These are phyloP conservation scores for Jatropha curcas DNA, from an alignment of 345 rosid genomes.

Conservation along the genomic window DNA sequence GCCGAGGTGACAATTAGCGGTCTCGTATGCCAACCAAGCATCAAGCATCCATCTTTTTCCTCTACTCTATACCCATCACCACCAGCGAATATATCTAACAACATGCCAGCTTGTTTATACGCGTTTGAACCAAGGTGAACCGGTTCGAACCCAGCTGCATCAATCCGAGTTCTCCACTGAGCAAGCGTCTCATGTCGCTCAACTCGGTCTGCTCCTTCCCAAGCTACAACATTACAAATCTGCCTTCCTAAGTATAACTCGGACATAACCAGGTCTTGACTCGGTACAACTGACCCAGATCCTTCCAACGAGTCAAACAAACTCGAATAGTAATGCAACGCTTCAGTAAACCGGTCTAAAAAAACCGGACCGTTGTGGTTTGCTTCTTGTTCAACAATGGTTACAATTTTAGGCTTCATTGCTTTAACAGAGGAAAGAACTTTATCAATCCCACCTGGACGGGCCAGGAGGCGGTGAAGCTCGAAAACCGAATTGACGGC, in stretches of 20 bases:
- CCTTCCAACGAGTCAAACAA: conserved; percentile 41
- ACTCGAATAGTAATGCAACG: conserved; percentile 37
- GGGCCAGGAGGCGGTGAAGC: conserved; percentile 35
- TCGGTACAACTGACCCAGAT: conserved; percentile 22
- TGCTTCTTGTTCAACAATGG: conserved; percentile 37
- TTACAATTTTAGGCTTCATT: conserved; percentile 35
- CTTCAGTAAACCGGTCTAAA: conserved; percentile 34
- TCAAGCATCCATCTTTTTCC: conserved; percentile 72
- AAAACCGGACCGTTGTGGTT: conserved; percentile 37
- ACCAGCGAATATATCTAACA: conserved; percentile 65
- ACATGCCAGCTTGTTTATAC: conserved; percentile 80
- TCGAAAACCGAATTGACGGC: conserved; percentile 36
- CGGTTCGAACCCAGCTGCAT: conserved; percentile 62
- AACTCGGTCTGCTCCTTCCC: conserved; percentile 72
- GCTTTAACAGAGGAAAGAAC: conserved; percentile 30
- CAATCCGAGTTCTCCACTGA: conserved; percentile 66
- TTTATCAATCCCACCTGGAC: conserved; percentile 29
- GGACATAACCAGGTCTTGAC: conserved; percentile 37
- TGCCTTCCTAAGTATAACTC: conserved; percentile 41
- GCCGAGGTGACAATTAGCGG: conserved; percentile 88
- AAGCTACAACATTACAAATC: conserved; percentile 40
- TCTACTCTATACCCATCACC: conserved; percentile 90
- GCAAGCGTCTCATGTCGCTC: conserved; percentile 74
- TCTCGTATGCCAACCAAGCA: conserved; percentile 87
- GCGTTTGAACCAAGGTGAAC: conserved; percentile 86